Conservation (phyloP, 2,329 filamentous ascomycete species). For the Nemania sp. region DNA sequence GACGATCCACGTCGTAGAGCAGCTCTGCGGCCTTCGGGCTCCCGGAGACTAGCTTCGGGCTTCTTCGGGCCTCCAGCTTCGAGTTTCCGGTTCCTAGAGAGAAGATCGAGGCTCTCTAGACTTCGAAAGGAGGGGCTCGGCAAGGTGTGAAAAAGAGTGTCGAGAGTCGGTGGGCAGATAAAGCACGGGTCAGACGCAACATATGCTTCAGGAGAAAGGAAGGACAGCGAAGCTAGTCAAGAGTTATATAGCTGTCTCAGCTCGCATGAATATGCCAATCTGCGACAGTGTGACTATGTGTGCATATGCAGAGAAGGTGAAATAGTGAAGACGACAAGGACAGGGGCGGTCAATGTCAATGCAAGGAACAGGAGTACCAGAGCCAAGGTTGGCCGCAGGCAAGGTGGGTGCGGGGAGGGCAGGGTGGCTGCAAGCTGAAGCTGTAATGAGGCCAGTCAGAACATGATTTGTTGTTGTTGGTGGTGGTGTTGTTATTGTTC, state of each 20-base stretch:
- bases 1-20: constrained; percentile 20
- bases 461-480: constrained; percentile 14
- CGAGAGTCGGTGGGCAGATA: constrained; percentile 1
- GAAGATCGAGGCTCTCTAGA: constrained; percentile 3
- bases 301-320: constrained; percentile 28
- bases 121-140: constrained; percentile 1
- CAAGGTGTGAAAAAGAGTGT: constrained; percentile 15
- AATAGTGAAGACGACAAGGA: constrained; percentile 24
- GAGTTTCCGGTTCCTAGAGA: not conserved
- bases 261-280: constrained; percentile 25
- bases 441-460: constrained; percentile 3
- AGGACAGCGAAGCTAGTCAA: constrained; percentile 17
- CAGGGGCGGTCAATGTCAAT: constrained; percentile 24
- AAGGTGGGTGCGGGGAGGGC: constrained; percentile 10
- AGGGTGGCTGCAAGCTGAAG: not conserved
- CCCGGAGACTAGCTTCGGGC: not conserved
- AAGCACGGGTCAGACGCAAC: constrained; percentile 9
- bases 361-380: not conserved
- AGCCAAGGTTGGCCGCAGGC: constrained; percentile 17
- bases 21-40: constrained; percentile 3
- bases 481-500: not conserved
- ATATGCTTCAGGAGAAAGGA: constrained; percentile 13
- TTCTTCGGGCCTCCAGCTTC: not conserved
- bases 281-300: not conserved
- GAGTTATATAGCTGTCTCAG: constrained; percentile 15